Percentiles rank a stretch among this genome's conserved stretches.
Evolutionary conservation across 495 filamentous ascomycete species (phyloP).

Genomic region (Podospora bellae-mahoneyi): DNA sequence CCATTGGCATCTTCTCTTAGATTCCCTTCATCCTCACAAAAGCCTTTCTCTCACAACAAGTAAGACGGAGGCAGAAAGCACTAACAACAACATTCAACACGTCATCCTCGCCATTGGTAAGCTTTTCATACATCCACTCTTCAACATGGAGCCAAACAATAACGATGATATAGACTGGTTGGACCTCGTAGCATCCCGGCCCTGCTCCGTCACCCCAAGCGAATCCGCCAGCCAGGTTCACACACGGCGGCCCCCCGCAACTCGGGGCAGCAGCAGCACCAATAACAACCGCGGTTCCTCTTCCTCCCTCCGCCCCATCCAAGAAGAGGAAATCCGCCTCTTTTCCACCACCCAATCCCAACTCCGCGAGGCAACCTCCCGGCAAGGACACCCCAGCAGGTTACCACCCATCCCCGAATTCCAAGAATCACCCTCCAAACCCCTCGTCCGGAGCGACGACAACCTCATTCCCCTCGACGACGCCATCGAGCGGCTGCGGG

Average conservation of each 20-base stretch:
- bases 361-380: not conserved
- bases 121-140: not conserved
- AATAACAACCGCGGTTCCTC: not conserved
- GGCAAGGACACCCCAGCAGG: not conserved
- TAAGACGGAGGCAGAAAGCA: not conserved
- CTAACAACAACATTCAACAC: not conserved
- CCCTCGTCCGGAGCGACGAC: not conserved
- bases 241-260: not conserved
- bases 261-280: not conserved
- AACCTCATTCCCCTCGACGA: slow-evolving; percentile 4
- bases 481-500: slow-evolving; percentile 1
- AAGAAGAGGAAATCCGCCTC: not conserved
- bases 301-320: not conserved
- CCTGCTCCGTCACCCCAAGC: not conserved
- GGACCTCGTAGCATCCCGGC: not conserved
- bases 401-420: not conserved
- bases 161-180: not conserved
- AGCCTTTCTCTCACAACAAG: not conserved
- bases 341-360: not conserved
- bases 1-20: not conserved
- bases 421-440: not conserved
- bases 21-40: not conserved
- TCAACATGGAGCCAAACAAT: not conserved
- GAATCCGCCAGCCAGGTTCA: slow-evolving; percentile 3
- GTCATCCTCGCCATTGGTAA: not conserved